Evolutionary conservation across 202 grass and related monocot species (phyloP), one percentile per base, ranked within the genome.

Genomic region (Cymbopogon flexuosus): DNA sequence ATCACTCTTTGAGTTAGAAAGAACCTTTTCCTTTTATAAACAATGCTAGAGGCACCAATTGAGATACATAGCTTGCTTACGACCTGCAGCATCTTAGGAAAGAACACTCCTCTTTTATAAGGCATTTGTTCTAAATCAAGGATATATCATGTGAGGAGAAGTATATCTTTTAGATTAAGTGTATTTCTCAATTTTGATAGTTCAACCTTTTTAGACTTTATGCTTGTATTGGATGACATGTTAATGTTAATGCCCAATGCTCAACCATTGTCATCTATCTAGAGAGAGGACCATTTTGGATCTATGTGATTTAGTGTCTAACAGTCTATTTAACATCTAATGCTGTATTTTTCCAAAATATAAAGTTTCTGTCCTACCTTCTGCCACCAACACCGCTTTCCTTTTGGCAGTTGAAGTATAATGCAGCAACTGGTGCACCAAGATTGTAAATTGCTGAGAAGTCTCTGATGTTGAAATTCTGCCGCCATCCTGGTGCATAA

Each of bases 351-450:
- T 62, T 76, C 41, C 85, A 62, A 73, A 77, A 61, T 47, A 72
- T 65, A n/a, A 76, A 77, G 4, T 81, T 77, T 79, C 6, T 36
- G 34, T 72, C 72, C 54, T 88, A 94, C 94, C 94, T 94, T 90
- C 94, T 94, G 70, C 94, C 94, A 71, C 94, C 94, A 78, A 89
- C 89, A 70, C 94, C 94, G 70, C 82, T 91, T 75, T 97, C 91
- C 72, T 89, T 92, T 60, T 94, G 91, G 89, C 94, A 97, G 69
- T 97, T 97, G 85, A 94, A 94, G 87, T 94, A 97, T 46, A 94
- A 59, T 73, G 94, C 91, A 15, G 91, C 87, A 57, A 90, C 94
- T 2, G 94, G 91, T 36, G 91, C 51, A 37, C 89, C 91, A 18
- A 97, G 89, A 81, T 84, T 94, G 84, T 94, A 92, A 59, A 87